Evolutionary conservation across 805 yeast genomes (phyloP), one percentile per base, ranked within the genome.

Genomic region (baker's yeast (Saccharomyces cerevisiae)): DNA sequence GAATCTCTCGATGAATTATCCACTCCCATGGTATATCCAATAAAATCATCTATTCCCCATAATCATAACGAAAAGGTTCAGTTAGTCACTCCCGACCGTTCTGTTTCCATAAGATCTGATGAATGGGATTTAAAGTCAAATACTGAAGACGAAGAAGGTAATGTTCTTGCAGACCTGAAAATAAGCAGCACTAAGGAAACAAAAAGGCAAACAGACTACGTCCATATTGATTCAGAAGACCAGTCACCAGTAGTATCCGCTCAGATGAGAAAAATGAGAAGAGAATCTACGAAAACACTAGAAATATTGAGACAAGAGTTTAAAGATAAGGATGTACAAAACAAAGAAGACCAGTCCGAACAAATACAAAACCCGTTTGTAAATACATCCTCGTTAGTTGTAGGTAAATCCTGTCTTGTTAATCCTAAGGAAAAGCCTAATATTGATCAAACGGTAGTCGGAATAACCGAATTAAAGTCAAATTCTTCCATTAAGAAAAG

Each of bases 181-280:
- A 49, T 54, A 8, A 49, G 53, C 24, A 28, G 30, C 21, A 30
- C 41, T 9, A 52, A 41, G 27, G 50, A 43, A 26, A 30, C 26
- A 24, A 54, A 52, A 32, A 29, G 47, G 9, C 47, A 41, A 30
- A 46, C 21, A 13, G 51, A 32, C 21, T 14, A 29, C 24, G 47
- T 28, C 3, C 8, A 46, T n/a, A 47, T 24, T 30, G n/a, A 51
- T 13, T 46, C 52, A 22, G 55, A 52, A n/a, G 65, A 64, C 41
- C 59, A 62, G 41, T 62, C 67, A 3, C 67, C 66, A 3, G 36
- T 59, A 43, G 64, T 54, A n/a, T 50, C 61, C 29, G 62, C 59
- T 14, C 65, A 63, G 41, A 58, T 57, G 49, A 55, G 67, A 47
- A 63, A 53, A 55, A 60, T 53, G 55, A 54, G 59, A n/a, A 55